phyloP scores from a whole-genome alignment of 768 basidiomycete species.

The Rhodotorula diobovata region DNA sequence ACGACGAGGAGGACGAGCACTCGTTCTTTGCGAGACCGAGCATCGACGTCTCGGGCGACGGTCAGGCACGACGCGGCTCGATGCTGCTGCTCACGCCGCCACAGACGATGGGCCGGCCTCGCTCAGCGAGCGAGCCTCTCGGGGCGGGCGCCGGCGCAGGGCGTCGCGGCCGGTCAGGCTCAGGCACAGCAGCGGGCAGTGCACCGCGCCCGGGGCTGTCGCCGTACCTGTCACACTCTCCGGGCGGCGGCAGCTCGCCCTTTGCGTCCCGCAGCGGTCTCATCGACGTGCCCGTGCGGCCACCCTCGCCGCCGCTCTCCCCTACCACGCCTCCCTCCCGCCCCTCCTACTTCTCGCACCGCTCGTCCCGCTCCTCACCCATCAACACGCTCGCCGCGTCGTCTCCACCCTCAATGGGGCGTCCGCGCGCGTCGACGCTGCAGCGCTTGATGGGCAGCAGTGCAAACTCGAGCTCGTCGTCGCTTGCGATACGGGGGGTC shows the following conservation, averaged over 20 bases:
- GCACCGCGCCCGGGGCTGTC: background rate
- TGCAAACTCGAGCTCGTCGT: background rate
- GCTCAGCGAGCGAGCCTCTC: slow-evolving; percentile 4
- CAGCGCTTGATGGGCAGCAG: slow-evolving; percentile 12
- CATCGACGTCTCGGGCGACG: background rate
- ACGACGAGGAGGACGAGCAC: slow-evolving; percentile 7
- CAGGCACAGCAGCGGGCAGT: too few relatives aligned
- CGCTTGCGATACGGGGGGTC: background rate
- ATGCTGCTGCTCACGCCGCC: background rate
- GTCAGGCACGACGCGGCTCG: too few relatives aligned
- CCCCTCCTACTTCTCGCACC: background rate
- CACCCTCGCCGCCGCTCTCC: background rate
- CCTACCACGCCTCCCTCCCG: background rate
- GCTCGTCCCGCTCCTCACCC: slow-evolving; percentile 10
- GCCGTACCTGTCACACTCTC: slow-evolving; percentile 9
- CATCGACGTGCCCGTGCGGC: slow-evolving; percentile 20
- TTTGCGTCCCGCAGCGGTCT: slow-evolving; percentile 24
- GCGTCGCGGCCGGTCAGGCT: background rate
- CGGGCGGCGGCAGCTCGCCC: slow-evolving; percentile 13
- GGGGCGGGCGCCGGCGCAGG: background rate
- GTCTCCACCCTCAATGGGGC: background rate
- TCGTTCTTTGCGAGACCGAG: background rate
- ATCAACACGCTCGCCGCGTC: background rate
- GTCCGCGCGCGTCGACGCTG: slow-evolving; percentile 21
- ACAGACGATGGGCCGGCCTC: background rate